These are phyloP conservation scores for Curvularia hawaiiensis DNA, from an alignment of 2,329 filamentous ascomycete genomes.

Conservation along the genomic window DNA sequence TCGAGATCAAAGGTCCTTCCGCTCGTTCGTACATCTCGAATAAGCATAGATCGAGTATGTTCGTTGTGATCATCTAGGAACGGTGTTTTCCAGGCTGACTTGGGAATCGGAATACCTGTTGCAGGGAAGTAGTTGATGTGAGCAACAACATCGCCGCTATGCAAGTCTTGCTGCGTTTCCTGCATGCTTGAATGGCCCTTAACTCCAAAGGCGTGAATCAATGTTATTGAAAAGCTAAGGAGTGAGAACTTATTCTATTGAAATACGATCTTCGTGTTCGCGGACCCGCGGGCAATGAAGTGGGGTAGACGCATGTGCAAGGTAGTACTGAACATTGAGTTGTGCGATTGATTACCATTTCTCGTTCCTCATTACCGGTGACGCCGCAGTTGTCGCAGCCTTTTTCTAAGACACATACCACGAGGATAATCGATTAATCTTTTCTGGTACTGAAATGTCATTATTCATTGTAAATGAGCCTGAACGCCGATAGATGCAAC, in stretches of 20 bases:
- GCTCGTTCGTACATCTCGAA: constrained; percentile 53
- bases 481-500: neutral
- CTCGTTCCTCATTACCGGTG: constrained; percentile 4
- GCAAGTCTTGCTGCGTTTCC: constrained; percentile 1
- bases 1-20: constrained; percentile 48
- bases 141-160: constrained; percentile 17
- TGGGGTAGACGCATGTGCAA: constrained; percentile 9
- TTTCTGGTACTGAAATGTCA: neutral
- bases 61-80: constrained; percentile 18
- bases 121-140: constrained; percentile 29
- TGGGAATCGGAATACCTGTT: constrained; percentile 17
- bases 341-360: constrained; percentile 1
- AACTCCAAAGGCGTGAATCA: neutral
- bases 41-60: constrained; percentile 29
- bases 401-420: neutral
- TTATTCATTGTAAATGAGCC: neutral
- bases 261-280: neutral
- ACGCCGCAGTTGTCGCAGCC: neutral
- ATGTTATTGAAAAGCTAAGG: neutral
- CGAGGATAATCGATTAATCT: neutral
- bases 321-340: neutral
- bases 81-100: constrained; percentile 21
- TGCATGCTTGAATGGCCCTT: neutral
- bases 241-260: neutral
- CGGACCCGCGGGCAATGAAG: constrained; percentile 11